phyloP scores from a whole-genome alignment of 768 basidiomycete species.

The Macrolepiota albuminosa region DNA sequence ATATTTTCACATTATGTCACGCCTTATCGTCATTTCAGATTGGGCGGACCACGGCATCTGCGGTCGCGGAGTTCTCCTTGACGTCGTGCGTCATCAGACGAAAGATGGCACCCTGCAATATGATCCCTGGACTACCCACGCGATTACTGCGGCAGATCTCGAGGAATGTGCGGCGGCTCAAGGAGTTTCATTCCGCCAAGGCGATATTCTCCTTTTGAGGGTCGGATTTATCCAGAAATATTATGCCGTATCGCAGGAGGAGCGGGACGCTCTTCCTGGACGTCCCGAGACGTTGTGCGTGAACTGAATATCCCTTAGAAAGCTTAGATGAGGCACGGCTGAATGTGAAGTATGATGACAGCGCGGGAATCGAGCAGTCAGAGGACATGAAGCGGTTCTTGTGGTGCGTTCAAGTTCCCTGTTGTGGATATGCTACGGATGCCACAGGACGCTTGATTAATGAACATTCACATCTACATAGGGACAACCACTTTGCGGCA shows the following conservation, averaged over 20 bases:
- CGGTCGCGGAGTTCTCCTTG: slow-evolving; percentile 63
- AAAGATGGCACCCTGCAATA: slow-evolving; percentile 43
- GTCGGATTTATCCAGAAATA: slow-evolving; percentile 63
- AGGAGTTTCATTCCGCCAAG: slow-evolving; percentile 53
- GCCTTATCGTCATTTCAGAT: slow-evolving; percentile 31
- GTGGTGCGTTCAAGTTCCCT: slow-evolving; percentile 39
- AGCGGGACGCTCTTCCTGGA: slow-evolving; percentile 35
- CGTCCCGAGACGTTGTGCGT: slow-evolving; percentile 52
- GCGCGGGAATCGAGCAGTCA: slow-evolving; percentile 64
- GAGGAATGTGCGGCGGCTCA: slow-evolving; percentile 54
- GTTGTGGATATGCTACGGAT: slow-evolving; percentile 1
- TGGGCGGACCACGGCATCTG: slow-evolving; percentile 71
- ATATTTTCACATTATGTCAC: slow-evolving; percentile 5
- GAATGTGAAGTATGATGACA: slow-evolving; percentile 18
- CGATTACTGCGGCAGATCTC: slow-evolving; percentile 49
- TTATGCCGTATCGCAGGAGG: slow-evolving; percentile 34
- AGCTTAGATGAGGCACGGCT: neutral
- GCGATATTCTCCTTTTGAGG: slow-evolving; percentile 57
- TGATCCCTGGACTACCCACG: slow-evolving; percentile 57
- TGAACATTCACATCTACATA: slow-evolving; percentile 17
- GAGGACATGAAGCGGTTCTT: slow-evolving; percentile 70
- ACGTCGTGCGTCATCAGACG: slow-evolving; percentile 52
- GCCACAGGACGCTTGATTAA: neutral
- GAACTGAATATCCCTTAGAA: neutral
- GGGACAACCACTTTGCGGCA: slow-evolving; percentile 73